Base-by-base conservation (phyloP, 805 yeast species). In the Saccharomyces eubayanus region DNA sequence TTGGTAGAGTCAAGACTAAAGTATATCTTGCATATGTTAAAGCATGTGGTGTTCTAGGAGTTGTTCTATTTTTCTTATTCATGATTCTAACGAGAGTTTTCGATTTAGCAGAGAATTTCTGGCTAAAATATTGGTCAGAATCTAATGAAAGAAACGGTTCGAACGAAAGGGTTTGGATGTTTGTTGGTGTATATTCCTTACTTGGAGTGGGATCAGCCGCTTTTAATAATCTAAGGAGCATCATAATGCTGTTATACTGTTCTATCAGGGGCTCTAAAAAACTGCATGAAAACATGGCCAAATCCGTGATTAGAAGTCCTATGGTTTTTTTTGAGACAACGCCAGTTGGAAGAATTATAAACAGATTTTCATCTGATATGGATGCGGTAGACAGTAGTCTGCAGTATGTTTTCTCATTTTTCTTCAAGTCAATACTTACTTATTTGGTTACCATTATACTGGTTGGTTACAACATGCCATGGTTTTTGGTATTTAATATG, bases 81-180 rank as follows among this genome's bases (percentile, higher is more conserved):
- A 57, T 76, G 64, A 59, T 74, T 59, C 29, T 69, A 31, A 58
- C 70, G 3, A 73, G 75, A 16, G 66, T 78, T 12, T 63, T 70
- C 48, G 67, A 69, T 20, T 60, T 74, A 24, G 69, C 72, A 8
- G 80, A 81, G 48, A 82, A 79, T 63, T 81, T 80, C 63, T 83
- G 88, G 84, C 72, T 85, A 59, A 84, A 84, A 58, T 72, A 77
- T 56, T 85, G 91, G 91, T 79, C 89, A 1, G 88, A 84, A 59
- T 66, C 72, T 8, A 70, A 73, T 43, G 71, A 71, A 31, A 73
- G 72, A 28, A 58, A 64, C 46, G 80, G 80, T 11, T 53, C 57
- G 1, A 83, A 81, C 57, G 62, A 65, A 4, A 59, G 77, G 47
- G 77, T 79, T 6, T 63, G 70, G 53, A 68, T 62, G 55, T 84